Evolutionary conservation across 331 rosid genomes (phyloP), one percentile per base, ranked within the genome.

Genomic region (Saraca asoca): DNA sequence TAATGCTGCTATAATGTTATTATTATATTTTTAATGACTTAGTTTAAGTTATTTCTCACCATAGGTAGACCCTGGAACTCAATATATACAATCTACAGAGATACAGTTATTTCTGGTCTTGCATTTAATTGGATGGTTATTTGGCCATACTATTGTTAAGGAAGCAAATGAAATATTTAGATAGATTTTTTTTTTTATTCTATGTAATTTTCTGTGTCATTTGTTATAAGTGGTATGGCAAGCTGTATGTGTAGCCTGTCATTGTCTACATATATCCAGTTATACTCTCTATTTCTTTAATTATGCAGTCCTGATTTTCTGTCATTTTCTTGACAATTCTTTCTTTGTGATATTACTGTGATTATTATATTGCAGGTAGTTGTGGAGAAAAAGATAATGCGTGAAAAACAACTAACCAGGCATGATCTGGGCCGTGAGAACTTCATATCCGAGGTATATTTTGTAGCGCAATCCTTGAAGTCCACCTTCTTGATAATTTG

Each of bases 371-470:
- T 20, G 43, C 63, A 94, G 99, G 99, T 94, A 7, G 99, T 94
- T 77, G 99, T 94, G 78, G 99, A 94, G 82, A 94, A 94, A 86
- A 90, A 86, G 90, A 67, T 94, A 69, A 88, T 86, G 96, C 95
- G 91, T 17, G 97, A 90, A 78, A 77, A 58, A 6, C 18, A 77
- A 2, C 73, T 81, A 57, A 86, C 91, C 20, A 83, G 97, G 69
- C 99, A 94, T 79, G 97, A 94, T 63, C 15, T 94, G 70, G 97
- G 99, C 14, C 92, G 97, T 5, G 95, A 90, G 62, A 74, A 72
- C 43, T 94, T 90, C 73, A 55, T 90, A 10, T 66, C 88, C 9
- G 89, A 90, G 84, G 99, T 82, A 79, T 83, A 87, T 68, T 64
- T 62, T 69, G 49, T 74, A 46, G 62, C 68, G 42, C 18, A 33